A percentile compares a stretch with the other conserved stretches of the same genome.
These are phyloP conservation scores for Xylaria hypoxylon DNA, from an alignment of 2,329 filamentous ascomycete species.

Conservation along the genomic window DNA sequence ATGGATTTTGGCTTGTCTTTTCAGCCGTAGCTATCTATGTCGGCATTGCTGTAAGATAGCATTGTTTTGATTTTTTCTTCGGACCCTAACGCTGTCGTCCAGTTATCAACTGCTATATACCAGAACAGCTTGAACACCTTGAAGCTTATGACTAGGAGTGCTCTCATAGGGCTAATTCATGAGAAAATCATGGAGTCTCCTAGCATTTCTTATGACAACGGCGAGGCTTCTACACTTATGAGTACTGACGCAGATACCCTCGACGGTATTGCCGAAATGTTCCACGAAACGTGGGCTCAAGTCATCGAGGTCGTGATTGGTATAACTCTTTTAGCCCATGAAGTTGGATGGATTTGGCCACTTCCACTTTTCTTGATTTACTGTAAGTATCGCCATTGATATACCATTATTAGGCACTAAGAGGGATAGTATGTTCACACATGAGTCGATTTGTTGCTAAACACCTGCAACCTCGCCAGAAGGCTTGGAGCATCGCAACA, in stretches of 20 bases:
- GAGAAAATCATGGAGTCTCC: constrained; percentile 47
- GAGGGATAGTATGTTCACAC: constrained; percentile 54
- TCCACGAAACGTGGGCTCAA: constrained; percentile 59
- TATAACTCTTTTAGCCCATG: constrained; percentile 52
- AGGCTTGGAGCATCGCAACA: constrained; percentile 56
- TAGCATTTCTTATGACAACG: constrained; percentile 47
- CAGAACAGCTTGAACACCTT: constrained; percentile 50
- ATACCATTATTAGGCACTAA: constrained; percentile 16
- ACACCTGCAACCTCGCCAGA: constrained; percentile 51
- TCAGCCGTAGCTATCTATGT: constrained; percentile 52
- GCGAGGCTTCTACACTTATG: constrained; percentile 54
- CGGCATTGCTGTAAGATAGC: constrained; percentile 52
- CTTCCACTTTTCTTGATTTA: constrained; percentile 57
- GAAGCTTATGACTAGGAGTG: constrained; percentile 51
- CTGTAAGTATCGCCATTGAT: constrained; percentile 47
- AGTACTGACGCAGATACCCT: constrained; percentile 56
- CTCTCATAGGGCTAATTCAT: constrained; percentile 54
- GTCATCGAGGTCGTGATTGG: constrained; percentile 57
- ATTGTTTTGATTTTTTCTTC: not conserved
- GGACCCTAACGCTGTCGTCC: too few species aligned
- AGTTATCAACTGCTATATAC: constrained; percentile 52
- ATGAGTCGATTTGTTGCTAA: constrained; percentile 56
- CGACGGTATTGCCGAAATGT: constrained; percentile 50
- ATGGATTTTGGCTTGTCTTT: constrained; percentile 48
- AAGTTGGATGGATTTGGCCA: constrained; percentile 58